phyloP scores from a whole-genome alignment of 257 asterid species.

The Cynanchum wilfordii region DNA sequence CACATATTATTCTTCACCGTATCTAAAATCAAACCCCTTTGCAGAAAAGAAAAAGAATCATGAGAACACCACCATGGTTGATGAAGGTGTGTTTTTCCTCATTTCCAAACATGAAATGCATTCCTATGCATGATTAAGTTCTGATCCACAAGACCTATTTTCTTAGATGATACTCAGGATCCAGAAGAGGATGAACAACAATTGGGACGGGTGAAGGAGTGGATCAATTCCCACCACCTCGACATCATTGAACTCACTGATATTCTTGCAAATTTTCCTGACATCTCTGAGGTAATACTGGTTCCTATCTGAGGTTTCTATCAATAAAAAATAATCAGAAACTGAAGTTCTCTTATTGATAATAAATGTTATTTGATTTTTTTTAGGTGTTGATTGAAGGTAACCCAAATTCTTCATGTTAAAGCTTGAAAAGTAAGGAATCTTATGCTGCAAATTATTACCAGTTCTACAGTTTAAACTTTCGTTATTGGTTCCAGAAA shows the following conservation, averaged over 20 bases:
- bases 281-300: constrained; percentile 63
- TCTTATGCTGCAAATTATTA: constrained; percentile 11
- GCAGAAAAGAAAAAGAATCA: constrained; percentile 45
- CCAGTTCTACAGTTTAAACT: constrained; percentile 20
- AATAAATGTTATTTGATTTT: background rate
- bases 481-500: constrained; percentile 42
- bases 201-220: constrained; percentile 57
- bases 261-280: constrained; percentile 73
- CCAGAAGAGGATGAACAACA: constrained; percentile 76
- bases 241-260: constrained; percentile 59
- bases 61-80: constrained; percentile 37
- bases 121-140: constrained; percentile 14
- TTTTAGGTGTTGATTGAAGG: constrained; percentile 84
- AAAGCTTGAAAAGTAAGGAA: constrained; percentile 19
- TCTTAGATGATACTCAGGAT: constrained; percentile 80
- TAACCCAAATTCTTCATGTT: constrained; percentile 28
- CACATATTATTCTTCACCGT: background rate
- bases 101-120: constrained; percentile 12
- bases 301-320: background rate
- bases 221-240: constrained; percentile 71
- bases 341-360: background rate
- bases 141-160: constrained; percentile 16
- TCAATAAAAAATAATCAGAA: background rate
- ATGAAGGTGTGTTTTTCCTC: constrained; percentile 44
- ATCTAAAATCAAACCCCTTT: background rate